phyloP scores from a whole-genome alignment of 805 yeast species.

The Teunomyces kruisii region DNA sequence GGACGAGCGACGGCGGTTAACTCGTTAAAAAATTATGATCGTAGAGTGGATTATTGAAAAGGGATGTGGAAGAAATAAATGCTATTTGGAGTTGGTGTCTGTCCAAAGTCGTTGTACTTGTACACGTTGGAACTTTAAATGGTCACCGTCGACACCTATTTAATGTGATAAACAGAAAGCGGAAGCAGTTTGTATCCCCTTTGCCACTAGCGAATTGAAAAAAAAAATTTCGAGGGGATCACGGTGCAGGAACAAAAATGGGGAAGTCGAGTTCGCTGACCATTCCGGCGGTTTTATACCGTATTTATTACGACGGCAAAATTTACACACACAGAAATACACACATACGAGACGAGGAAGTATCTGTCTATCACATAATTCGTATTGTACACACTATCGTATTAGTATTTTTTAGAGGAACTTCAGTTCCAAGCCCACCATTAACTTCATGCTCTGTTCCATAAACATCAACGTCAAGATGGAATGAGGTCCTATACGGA shows the following conservation, averaged over 20 bases:
- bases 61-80: neutral
- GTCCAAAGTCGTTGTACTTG: neutral
- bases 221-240: neutral
- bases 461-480: slow-evolving; percentile 85
- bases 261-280: neutral
- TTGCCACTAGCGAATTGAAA: slow-evolving; percentile 2
- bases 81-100: neutral
- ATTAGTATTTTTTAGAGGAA: neutral
- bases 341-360: neutral
- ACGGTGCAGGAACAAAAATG: neutral
- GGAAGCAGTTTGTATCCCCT: slow-evolving; percentile 3
- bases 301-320: too few relatives aligned
- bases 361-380: neutral
- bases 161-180: neutral
- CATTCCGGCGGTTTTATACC: too few relatives aligned
- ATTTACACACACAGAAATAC: too few relatives aligned
- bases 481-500: slow-evolving; percentile 95
- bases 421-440: slow-evolving; percentile 29
- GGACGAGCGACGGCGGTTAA: too few relatives aligned
- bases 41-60: neutral
- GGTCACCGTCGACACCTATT: neutral
- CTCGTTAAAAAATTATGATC: neutral
- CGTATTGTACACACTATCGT: too few relatives aligned
- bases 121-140: neutral
- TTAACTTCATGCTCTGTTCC: slow-evolving; percentile 87